These are phyloP conservation scores for Chimonanthus praecox DNA, from an alignment of 164 flowering plant species.

Conservation along the genomic window DNA sequence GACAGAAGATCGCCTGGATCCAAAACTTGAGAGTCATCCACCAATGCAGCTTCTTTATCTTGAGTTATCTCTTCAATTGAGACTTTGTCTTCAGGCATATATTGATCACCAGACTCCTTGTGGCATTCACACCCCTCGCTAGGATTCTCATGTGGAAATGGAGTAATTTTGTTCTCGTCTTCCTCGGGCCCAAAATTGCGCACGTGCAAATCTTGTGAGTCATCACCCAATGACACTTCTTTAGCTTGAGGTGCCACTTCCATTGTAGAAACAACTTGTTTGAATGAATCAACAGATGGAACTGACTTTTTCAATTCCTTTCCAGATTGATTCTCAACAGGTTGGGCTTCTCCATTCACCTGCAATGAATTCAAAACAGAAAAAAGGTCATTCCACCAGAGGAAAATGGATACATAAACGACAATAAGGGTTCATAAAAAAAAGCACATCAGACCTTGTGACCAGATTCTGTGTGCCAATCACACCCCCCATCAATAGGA, in stretches of 20 bases:
- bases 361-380: neutral
- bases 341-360: neutral
- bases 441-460: neutral
- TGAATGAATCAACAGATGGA: neutral
- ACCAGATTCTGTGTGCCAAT: neutral
- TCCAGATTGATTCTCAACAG: neutral
- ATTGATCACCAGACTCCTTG: too few relatives aligned
- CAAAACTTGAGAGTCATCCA: neutral
- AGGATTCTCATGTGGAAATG: too few relatives aligned
- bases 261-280: neutral
- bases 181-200: too few relatives aligned
- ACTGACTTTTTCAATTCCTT: neutral
- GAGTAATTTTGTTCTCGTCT: too few relatives aligned
- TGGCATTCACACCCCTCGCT: too few relatives aligned
- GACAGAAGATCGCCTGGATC: neutral
- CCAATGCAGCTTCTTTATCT: neutral
- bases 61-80: neutral
- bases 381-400: neutral
- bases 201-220: too few relatives aligned
- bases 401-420: neutral
- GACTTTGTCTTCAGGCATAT: too few relatives aligned
- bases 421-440: neutral
- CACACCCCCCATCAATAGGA: slow-evolving; percentile 1
- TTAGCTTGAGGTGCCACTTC: neutral
- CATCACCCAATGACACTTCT: too few relatives aligned